Conservation (phyloP, 2,329 filamentous ascomycete genomes). For the Shiraia bambusicola region DNA sequence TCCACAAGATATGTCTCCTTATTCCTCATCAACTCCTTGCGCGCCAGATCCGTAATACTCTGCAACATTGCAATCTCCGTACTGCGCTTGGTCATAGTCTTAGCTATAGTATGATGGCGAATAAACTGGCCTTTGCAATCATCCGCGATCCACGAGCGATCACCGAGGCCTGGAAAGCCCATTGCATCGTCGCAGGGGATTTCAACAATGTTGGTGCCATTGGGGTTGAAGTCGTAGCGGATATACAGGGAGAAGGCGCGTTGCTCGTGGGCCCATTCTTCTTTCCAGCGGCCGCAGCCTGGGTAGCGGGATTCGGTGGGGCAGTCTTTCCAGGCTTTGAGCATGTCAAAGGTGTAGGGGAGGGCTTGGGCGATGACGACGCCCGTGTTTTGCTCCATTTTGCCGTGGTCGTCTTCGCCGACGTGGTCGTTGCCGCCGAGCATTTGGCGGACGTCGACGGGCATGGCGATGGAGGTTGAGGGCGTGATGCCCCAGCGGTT, state of each 20-base stretch:
- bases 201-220: conserved; percentile 28
- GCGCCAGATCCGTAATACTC: conserved; percentile 10
- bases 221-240: conserved; percentile 35
- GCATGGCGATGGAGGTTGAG: conserved; percentile 46
- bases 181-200: conserved; percentile 41
- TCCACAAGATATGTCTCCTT: conserved; percentile 10
- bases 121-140: conserved; percentile 33
- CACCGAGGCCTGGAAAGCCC: conserved; percentile 29
- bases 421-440: conserved; percentile 12
- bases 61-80: conserved; percentile 19
- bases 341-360: conserved; percentile 28
- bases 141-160: conserved; percentile 9
- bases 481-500: conserved; percentile 48
- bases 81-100: conserved; percentile 17
- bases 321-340: conserved; percentile 37
- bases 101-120: conserved; percentile 30
- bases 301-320: conserved; percentile 27
- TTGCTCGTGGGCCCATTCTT: conserved; percentile 38
- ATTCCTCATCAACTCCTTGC: conserved; percentile 12
- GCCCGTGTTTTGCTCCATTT: conserved; percentile 43
- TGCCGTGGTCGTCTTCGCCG: conserved; percentile 43
- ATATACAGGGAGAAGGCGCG: conserved; percentile 39
- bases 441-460: conserved; percentile 36
- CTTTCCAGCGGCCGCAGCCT: conserved; percentile 32
- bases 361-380: conserved; percentile 43